Evolutionary conservation across 2,329 filamentous ascomycete species (phyloP).

Genomic region (Aspergillus hortae): DNA sequence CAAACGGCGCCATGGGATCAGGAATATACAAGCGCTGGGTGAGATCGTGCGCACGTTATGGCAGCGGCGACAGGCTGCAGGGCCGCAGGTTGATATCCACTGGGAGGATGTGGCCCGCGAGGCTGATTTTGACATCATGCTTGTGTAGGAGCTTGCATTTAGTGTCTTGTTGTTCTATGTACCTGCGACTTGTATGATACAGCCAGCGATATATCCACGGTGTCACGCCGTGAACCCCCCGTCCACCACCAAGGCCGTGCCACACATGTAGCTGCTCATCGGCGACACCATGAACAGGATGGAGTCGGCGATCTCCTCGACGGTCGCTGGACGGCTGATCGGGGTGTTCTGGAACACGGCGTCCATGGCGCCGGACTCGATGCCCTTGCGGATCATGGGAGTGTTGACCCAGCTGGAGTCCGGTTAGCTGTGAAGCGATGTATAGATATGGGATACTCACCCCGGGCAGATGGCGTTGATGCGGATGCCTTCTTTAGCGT

Average conservation of each 20-base stretch:
- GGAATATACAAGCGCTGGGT: slow-evolving; percentile 29
- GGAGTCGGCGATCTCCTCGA: slow-evolving; percentile 54
- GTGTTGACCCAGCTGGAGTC: slow-evolving; percentile 21
- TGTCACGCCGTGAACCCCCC: slow-evolving; percentile 22
- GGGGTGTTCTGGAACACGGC: slow-evolving; percentile 46
- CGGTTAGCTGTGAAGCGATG: neutral
- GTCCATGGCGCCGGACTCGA: slow-evolving; percentile 15
- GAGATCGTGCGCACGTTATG: slow-evolving; percentile 32
- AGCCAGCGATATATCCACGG: neutral
- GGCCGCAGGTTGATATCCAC: slow-evolving; percentile 18
- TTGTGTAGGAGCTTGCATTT: slow-evolving; percentile 14
- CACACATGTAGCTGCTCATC: slow-evolving; percentile 44
- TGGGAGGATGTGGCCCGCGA: slow-evolving; percentile 34
- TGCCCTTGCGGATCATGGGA: slow-evolving; percentile 16
- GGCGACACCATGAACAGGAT: slow-evolving; percentile 45
- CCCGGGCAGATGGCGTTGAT: slow-evolving; percentile 60
- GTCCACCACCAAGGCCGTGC: slow-evolving; percentile 26
- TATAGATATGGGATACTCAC: slow-evolving; percentile 20
- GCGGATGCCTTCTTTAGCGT: slow-evolving; percentile 51
- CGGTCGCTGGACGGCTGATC: slow-evolving; percentile 44
- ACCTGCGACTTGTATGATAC: neutral
- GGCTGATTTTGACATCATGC: slow-evolving; percentile 33
- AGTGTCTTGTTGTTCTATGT: neutral
- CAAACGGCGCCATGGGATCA: slow-evolving; percentile 34
- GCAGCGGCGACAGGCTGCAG: slow-evolving; percentile 20